Conservation (phyloP, 371 early-diverging fungal species). For the Lichtheimia corymbifera region DNA sequence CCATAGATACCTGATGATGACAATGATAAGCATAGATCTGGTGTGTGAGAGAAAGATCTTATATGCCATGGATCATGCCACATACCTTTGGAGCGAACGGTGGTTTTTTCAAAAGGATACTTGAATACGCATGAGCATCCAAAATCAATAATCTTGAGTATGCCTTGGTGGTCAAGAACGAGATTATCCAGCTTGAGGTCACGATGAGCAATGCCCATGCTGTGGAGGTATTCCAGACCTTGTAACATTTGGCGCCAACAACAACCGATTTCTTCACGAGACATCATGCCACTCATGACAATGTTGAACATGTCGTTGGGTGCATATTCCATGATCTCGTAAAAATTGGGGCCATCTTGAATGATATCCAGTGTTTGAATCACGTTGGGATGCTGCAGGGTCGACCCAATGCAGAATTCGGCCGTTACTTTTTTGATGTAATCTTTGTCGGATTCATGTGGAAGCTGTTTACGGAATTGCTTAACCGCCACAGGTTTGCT, state of each 20-base stretch:
- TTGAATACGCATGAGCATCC: conserved; percentile 83
- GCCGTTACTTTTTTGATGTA: conserved; percentile 83
- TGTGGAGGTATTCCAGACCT: conserved; percentile 74
- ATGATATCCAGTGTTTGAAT: conserved; percentile 86
- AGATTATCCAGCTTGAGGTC: conserved; percentile 91
- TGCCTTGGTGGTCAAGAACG: conserved; percentile 65
- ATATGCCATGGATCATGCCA: not conserved
- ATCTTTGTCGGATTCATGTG: conserved; percentile 70
- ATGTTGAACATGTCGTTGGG: conserved; percentile 79
- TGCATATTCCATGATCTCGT: conserved; percentile 83
- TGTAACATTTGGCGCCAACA: conserved; percentile 75
- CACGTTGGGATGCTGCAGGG: conserved; percentile 81
- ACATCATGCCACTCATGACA: conserved; percentile 70
- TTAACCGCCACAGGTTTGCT: conserved; percentile 76
- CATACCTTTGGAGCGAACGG: conserved; percentile 59
- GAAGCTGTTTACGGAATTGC: conserved; percentile 73
- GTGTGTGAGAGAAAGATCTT: not conserved
- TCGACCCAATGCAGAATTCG: conserved; percentile 84
- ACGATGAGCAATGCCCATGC: conserved; percentile 82
- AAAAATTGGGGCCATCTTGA: conserved; percentile 61
- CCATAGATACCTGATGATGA: conserved; percentile 69
- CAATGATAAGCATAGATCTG: not conserved
- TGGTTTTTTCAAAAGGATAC: conserved; percentile 63
- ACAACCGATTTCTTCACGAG: conserved; percentile 65
- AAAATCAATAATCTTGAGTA: conserved; percentile 92